phyloP scores from a whole-genome alignment of 208 protist genomes.

The Angomonas ambiguus region DNA sequence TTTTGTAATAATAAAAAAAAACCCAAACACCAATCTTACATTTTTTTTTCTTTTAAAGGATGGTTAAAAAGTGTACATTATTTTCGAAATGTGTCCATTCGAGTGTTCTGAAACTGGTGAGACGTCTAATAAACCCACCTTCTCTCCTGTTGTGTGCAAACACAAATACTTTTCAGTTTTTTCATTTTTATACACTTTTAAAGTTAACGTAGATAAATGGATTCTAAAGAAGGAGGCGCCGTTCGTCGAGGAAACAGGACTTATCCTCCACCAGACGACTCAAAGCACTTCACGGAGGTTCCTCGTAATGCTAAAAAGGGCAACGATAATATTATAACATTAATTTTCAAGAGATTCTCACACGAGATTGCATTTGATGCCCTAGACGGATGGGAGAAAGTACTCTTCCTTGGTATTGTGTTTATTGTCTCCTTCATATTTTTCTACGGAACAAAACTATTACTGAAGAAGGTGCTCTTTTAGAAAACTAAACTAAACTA shows the following conservation, averaged over 20 bases:
- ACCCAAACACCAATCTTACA: background rate
- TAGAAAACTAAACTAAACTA: background rate
- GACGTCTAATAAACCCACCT: no score
- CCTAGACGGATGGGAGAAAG: conserved; percentile 50
- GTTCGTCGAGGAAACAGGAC: conserved; percentile 29
- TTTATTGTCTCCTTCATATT: conserved; percentile 16
- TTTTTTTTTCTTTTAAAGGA: no score
- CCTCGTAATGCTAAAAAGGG: conserved; percentile 26
- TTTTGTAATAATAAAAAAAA: conserved; percentile 4
- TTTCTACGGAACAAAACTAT: conserved; percentile 1
- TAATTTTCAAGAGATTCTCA: conserved; percentile 27
- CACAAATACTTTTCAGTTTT: background rate
- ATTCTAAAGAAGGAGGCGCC: background rate
- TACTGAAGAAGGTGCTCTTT: background rate
- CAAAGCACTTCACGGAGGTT: conserved; percentile 68
- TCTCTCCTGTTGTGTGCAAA: no score
- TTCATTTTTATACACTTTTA: background rate
- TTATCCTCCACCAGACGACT: conserved; percentile 66
- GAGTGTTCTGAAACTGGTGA: no score
- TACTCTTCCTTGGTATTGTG: conserved; percentile 22
- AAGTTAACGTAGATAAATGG: background rate
- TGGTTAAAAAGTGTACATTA: no score
- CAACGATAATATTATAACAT: conserved; percentile 14
- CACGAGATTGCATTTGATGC: conserved; percentile 45
- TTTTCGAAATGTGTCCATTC: no score